These are phyloP conservation scores for Fusarium sacchari DNA, from an alignment of 2,329 filamentous ascomycete genomes.

Conservation along the genomic window DNA sequence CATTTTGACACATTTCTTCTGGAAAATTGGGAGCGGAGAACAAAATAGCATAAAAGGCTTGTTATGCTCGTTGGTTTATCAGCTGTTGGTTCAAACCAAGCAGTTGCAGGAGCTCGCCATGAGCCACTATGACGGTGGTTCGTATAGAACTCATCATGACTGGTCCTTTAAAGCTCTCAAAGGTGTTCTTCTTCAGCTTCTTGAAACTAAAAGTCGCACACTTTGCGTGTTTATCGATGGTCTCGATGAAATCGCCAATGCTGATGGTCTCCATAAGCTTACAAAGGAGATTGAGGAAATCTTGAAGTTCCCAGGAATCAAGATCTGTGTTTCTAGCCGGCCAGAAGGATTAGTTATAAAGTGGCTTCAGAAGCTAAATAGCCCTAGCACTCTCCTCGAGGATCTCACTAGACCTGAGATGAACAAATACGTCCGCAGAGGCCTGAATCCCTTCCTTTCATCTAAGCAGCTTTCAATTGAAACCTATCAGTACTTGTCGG, in stretches of 20 bases:
- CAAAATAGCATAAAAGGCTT: not conserved
- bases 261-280: rapidly evolving
- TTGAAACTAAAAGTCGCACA: rapidly evolving
- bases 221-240: not conserved
- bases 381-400: rapidly evolving
- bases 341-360: rapidly evolving
- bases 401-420: not conserved
- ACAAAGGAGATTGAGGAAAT: not conserved
- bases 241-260: not conserved
- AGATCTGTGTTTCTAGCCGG: not conserved
- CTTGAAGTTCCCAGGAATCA: rapidly evolving
- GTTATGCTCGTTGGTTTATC: rapidly evolving
- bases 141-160: rapidly evolving
- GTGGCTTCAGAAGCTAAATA: not conserved
- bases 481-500: rapidly evolving
- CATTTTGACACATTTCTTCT: not conserved
- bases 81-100: rapidly evolving
- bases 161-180: not conserved
- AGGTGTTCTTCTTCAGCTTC: rapidly evolving
- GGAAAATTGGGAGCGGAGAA: not conserved
- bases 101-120: rapidly evolving
- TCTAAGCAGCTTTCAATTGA: rapidly evolving
- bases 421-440: rapidly evolving
- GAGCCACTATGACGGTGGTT: rapidly evolving
- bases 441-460: not conserved